A percentile compares a stretch with the other conserved stretches of the same genome.
phyloP scores from a whole-genome alignment of 306 rosid species.

The Ceratonia siliqua region DNA sequence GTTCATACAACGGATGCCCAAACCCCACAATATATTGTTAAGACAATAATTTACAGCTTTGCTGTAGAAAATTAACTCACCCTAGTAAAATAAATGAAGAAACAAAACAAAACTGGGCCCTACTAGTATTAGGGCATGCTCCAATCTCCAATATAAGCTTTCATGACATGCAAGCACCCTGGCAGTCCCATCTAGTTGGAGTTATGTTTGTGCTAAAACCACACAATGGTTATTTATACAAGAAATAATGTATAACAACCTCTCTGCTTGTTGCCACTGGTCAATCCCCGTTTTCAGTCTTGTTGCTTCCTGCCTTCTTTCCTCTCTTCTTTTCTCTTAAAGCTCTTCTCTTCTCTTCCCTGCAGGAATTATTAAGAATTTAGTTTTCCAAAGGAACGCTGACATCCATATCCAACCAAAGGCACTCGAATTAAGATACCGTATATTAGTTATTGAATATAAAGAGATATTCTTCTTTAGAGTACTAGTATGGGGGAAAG shows the following conservation, averaged over 20 bases:
- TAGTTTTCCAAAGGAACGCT: background rate
- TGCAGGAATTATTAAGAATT: conserved; percentile 42
- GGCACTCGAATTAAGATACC: background rate
- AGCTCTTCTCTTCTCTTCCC: conserved; percentile 79
- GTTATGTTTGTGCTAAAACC: background rate
- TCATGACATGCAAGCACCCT: conserved; percentile 7
- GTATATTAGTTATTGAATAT: background rate
- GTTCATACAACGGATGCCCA: too few species aligned
- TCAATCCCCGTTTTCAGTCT: conserved; percentile 23
- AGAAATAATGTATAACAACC: background rate
- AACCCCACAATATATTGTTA: too few species aligned
- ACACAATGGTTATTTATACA: background rate
- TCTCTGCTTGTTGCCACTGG: background rate
- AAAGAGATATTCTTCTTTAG: background rate
- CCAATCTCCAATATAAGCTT: conserved; percentile 18
- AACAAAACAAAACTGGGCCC: conserved; percentile 41
- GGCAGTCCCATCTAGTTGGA: background rate
- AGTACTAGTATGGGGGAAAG: background rate
- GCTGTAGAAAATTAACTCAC: background rate
- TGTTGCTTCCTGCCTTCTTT: conserved; percentile 33
- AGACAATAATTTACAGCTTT: conserved; percentile 26
- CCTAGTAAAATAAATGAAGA: conserved; percentile 9
- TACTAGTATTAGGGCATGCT: conserved; percentile 8
- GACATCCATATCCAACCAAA: background rate
- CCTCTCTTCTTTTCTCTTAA: conserved; percentile 57